These are phyloP conservation scores for Chrysoporthe cubensis DNA, from an alignment of 2,329 filamentous ascomycete species.

Conservation along the genomic window DNA sequence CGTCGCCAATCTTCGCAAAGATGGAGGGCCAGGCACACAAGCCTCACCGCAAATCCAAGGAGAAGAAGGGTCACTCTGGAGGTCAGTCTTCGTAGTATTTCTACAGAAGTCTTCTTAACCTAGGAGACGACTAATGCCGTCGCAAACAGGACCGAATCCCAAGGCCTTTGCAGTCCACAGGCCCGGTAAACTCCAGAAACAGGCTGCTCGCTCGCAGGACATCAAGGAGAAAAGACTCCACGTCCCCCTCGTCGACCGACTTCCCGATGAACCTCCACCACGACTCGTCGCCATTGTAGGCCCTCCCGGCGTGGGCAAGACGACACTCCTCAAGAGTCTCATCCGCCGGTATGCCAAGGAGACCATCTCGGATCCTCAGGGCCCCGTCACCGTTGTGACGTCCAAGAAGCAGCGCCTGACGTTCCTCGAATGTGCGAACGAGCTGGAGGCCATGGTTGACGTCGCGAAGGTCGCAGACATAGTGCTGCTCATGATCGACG, in stretches of 20 bases:
- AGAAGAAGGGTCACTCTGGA: conserved; percentile 75
- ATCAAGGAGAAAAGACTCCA: conserved; percentile 89
- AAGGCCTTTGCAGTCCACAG: conserved; percentile 88
- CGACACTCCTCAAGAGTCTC: conserved; percentile 91
- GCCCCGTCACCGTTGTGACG: conserved; percentile 93
- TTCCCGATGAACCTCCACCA: conserved; percentile 93
- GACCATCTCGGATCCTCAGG: conserved; percentile 84
- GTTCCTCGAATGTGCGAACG: conserved; percentile 96
- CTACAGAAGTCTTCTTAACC: not conserved
- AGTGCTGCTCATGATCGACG: conserved; percentile 96
- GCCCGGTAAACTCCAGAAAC: conserved; percentile 78
- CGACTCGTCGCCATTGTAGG: conserved; percentile 93
- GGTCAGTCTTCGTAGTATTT: conserved; percentile 44
- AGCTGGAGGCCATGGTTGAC: conserved; percentile 95
- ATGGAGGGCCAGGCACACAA: conserved; percentile 87
- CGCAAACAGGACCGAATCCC: conserved; percentile 69
- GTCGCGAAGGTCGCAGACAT: conserved; percentile 97
- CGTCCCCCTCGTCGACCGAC: conserved; percentile 92
- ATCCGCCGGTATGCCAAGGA: conserved; percentile 96
- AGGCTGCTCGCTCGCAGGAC: conserved; percentile 74
- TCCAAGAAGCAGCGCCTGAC: conserved; percentile 94
- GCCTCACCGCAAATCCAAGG: conserved; percentile 83
- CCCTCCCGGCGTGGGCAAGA: conserved; percentile 93
- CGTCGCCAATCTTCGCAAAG: conserved; percentile 37
- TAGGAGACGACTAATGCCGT: not conserved